phyloP scores from a whole-genome alignment of 257 asterid genomes.

The Gentiana macrophylla region DNA sequence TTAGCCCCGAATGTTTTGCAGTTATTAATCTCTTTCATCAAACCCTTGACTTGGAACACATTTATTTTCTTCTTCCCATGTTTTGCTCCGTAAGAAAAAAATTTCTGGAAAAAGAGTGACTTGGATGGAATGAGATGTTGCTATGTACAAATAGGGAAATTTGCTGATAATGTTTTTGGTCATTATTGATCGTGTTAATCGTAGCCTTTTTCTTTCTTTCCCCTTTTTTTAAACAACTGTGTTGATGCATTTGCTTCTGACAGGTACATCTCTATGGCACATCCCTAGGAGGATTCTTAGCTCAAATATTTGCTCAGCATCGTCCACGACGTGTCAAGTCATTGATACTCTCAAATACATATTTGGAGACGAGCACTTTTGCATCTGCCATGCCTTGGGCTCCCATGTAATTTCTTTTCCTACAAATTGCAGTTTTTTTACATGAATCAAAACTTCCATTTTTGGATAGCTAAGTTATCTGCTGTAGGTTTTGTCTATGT shows the following conservation, averaged over 20 bases:
- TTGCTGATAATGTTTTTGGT: neutral
- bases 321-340: conserved; percentile 95
- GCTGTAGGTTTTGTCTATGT: conserved; percentile 21
- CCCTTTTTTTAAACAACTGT: neutral
- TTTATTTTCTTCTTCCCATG: no score
- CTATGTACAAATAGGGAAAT: neutral
- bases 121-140: no score
- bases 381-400: conserved; percentile 97
- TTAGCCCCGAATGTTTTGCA: no score
- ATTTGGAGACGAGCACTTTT: conserved; percentile 79
- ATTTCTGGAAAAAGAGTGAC: no score
- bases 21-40: no score
- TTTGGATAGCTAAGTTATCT: conserved; percentile 1
- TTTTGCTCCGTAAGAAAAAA: no score
- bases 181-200: neutral
- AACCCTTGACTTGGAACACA: no score
- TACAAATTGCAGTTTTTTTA: neutral
- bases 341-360: conserved; percentile 85
- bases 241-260: conserved; percentile 7
- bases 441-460: neutral
- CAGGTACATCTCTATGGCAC: conserved; percentile 95
- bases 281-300: conserved; percentile 97
- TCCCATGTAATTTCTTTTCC: conserved; percentile 55
- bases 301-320: conserved; percentile 93
- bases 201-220: no score